These are phyloP conservation scores for Kodamaea sp. DNA, from an alignment of 1,139 yeast species.

Conservation along the genomic window DNA sequence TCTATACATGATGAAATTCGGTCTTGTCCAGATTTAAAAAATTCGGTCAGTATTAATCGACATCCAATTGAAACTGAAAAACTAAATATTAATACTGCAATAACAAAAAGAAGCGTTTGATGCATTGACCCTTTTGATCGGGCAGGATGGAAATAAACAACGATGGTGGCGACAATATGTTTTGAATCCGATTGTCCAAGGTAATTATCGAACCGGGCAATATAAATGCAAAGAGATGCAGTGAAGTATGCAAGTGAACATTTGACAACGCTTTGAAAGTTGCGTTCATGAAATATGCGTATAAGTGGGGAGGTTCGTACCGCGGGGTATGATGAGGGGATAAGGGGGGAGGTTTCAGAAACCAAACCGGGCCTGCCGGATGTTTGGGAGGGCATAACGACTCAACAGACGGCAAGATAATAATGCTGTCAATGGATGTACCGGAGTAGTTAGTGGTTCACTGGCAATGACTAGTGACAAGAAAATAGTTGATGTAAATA, in stretches of 20 bases:
- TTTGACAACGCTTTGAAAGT: conserved; percentile 42
- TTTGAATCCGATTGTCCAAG: conserved; percentile 72
- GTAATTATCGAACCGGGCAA: conserved; percentile 49
- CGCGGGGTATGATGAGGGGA: conserved; percentile 4
- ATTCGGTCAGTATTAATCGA: conserved; percentile 48
- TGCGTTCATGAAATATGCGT: neutral
- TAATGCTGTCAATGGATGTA: no score
- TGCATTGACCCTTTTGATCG: conserved; percentile 79
- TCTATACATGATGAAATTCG: conserved; percentile 55
- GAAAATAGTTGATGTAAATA: no score
- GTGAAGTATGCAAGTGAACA: conserved; percentile 69
- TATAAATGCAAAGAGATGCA: conserved; percentile 75
- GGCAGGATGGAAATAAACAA: conserved; percentile 82
- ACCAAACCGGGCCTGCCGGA: conserved; percentile 2
- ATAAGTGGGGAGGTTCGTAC: neutral
- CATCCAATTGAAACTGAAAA: conserved; percentile 54
- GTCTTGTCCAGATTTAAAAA: conserved; percentile 45
- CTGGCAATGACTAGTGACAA: no score
- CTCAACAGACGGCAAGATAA: conserved; percentile 5
- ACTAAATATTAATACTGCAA: conserved; percentile 53
- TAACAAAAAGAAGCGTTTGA: conserved; percentile 64
- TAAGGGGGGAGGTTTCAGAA: conserved; percentile 6
- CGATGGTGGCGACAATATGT: conserved; percentile 78
- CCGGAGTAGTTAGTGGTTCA: no score
- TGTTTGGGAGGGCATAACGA: neutral